Evolutionary conservation across 1,139 yeast species (phyloP).

Genomic region (Cylindricascospora bacillispora): DNA sequence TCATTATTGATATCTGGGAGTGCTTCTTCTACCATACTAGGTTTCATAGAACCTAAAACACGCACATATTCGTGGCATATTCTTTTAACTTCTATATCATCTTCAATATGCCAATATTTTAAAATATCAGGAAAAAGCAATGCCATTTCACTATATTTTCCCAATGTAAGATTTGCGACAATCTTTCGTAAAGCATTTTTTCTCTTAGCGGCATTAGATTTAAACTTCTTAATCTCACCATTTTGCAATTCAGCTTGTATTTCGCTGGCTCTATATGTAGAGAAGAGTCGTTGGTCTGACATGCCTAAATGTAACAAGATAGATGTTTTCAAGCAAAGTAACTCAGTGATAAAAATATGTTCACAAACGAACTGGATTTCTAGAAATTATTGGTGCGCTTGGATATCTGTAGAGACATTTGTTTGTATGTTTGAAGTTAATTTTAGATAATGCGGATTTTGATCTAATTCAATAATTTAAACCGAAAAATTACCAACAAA

Average conservation of each 20-base stretch:
- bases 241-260: conserved; percentile 25
- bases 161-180: conserved; percentile 73
- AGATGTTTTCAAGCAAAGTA: too few relatives aligned
- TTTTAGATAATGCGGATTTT: too few relatives aligned
- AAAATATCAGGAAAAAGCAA: conserved; percentile 55
- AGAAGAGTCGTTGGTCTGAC: conserved; percentile 23
- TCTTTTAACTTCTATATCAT: conserved; percentile 53
- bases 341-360: background rate
- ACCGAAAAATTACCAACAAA: too few relatives aligned
- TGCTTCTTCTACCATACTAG: conserved; percentile 43
- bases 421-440: too few relatives aligned
- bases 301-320: conserved; percentile 6
- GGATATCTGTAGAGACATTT: too few relatives aligned
- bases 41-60: conserved; percentile 47
- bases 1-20: conserved; percentile 48
- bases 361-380: background rate
- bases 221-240: conserved; percentile 25
- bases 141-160: conserved; percentile 59
- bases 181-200: conserved; percentile 60
- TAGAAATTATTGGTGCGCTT: background rate
- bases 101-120: conserved; percentile 46
- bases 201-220: conserved; percentile 28
- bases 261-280: conserved; percentile 25
- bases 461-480: too few relatives aligned
- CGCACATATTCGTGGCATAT: conserved; percentile 51